Evolutionary conservation across 192 early-diverging fungal species (phyloP), one percentile per base, ranked within the genome.

Genomic region (Geosiphon pyriformis): DNA sequence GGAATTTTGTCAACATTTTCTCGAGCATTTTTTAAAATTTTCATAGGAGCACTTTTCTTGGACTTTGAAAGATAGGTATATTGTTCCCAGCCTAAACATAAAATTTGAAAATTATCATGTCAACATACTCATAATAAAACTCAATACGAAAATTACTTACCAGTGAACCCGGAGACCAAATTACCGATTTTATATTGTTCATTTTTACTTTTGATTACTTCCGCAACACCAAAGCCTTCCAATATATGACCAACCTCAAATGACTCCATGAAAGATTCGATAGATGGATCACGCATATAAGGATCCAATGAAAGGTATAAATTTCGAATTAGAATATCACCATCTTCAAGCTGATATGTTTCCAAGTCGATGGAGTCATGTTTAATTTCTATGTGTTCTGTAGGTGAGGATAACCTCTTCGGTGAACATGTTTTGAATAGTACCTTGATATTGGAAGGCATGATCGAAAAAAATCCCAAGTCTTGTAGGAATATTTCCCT

Each of bases 281-380:
- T 12, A 91, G 60, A 23, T 71, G 46, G 10, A 80, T 78, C 3
- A 52, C 30, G 52, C 59, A 37, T 70, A 72, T 64, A 92, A 3
- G 88, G 90, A 74, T 93, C 90, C 12, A 92, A 75, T 6, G 88
- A 89, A 17, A 92, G 72, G 59, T 80, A 85, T 10, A 85, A 73
- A 33, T 80, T 81, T 37, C 88, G 85, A 1, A 91, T 63, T 10
- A 92, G 48, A 37, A 80, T 59, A 34, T 84, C 75, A 23, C 76
- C 78, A n/a, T 83, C 77, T 42, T 73, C 70, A 31, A 87, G 63
- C 3, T 74, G 66, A 42, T 72, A 50, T 23, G 75, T 68, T 17
- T 75, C 74, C 10, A 79, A 49, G 70, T 79, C 71, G 50, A 83
- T 77, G 18, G 61, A 48, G 20, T 54, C 31, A 30, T 81, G 10